These are phyloP conservation scores for Fragilariopsis cylindrus DNA, from an alignment of 108 stramenopile genomes.

Conservation along the genomic window DNA sequence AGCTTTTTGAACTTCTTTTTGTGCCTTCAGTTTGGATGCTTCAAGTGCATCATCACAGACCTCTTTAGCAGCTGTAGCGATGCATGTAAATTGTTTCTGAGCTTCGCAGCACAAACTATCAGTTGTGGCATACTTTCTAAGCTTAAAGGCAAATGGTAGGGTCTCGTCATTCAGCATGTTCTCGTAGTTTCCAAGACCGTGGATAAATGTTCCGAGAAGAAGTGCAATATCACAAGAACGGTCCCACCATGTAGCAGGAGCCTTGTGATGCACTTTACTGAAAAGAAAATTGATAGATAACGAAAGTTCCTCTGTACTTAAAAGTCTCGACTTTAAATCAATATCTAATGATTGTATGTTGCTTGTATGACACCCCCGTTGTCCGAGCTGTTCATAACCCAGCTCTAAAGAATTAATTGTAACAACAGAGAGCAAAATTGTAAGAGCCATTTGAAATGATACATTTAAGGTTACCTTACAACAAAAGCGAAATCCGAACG, in stretches of 20 bases:
- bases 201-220: constrained; percentile 79
- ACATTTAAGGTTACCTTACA: background rate
- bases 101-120: constrained; percentile 56
- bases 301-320: constrained; percentile 75
- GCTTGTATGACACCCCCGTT: constrained; percentile 70
- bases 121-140: constrained; percentile 45
- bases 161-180: constrained; percentile 78
- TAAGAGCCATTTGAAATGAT: background rate
- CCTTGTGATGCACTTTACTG: constrained; percentile 22
- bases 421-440: background rate
- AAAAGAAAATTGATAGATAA: constrained; percentile 33
- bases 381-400: constrained; percentile 75
- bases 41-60: constrained; percentile 78
- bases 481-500: background rate
- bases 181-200: constrained; percentile 85
- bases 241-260: constrained; percentile 81
- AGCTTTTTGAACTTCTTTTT: constrained; percentile 70
- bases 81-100: constrained; percentile 47
- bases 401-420: constrained; percentile 33
- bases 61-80: constrained; percentile 47
- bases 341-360: constrained; percentile 63
- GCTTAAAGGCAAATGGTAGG: constrained; percentile 60
- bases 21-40: constrained; percentile 65
- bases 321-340: constrained; percentile 70
- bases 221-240: constrained; percentile 78